Evolutionary conservation across 2,329 filamentous ascomycete genomes (phyloP).

Genomic region (Colletotrichum melonis): DNA sequence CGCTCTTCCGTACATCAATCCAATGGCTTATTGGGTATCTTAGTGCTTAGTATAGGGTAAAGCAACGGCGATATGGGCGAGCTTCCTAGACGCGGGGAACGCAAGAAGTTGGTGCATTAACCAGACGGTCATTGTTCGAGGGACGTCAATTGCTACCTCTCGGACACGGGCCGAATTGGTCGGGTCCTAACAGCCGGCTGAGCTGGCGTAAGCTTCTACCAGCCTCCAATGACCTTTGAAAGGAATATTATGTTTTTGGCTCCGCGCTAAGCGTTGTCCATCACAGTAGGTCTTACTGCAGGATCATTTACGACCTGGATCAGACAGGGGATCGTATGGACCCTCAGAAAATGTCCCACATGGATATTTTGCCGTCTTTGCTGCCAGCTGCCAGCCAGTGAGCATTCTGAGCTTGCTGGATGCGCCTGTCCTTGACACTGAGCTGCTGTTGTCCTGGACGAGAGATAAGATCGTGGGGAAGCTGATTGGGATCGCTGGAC

Average conservation of each 20-base stretch:
- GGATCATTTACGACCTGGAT: neutral
- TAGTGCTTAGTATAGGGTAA: neutral
- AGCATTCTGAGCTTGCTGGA: conserved; percentile 72
- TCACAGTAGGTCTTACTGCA: conserved; percentile 22
- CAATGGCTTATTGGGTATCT: neutral
- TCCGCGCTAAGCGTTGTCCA: conserved; percentile 1
- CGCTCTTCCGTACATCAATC: neutral
- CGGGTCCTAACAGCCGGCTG: neutral
- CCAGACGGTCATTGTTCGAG: neutral
- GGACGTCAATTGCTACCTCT: neutral
- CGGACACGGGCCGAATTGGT: neutral
- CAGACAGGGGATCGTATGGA: neutral
- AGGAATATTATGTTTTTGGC: neutral
- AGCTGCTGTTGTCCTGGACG: conserved; percentile 38
- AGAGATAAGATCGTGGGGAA: conserved; percentile 23
- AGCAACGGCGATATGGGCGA: neutral
- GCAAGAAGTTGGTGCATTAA: neutral
- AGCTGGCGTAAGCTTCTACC: neutral
- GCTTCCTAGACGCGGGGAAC: neutral
- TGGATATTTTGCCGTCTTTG: conserved; percentile 93
- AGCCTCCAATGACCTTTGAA: neutral
- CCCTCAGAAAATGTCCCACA: conserved; percentile 92
- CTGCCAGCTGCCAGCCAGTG: conserved; percentile 93
- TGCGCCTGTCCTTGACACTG: conserved; percentile 72
- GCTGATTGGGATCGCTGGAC: neutral